Evolutionary conservation across 1,284 basidiomycete genomes (phyloP).

Genomic region (Veloboletus limbatus): DNA sequence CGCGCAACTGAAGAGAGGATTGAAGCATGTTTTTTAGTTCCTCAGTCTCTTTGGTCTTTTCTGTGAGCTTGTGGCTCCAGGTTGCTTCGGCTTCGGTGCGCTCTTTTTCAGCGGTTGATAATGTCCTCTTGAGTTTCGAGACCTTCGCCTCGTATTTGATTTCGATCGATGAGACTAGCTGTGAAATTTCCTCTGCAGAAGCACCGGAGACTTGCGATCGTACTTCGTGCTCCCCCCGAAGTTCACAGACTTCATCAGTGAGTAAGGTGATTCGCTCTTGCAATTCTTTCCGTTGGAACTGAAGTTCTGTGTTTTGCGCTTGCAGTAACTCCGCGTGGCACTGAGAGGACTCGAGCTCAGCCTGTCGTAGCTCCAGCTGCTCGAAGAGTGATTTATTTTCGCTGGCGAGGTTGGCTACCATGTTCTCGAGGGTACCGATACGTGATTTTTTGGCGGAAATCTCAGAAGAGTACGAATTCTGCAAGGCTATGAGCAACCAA

Average conservation of each 20-base stretch:
- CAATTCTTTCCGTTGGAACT: conserved; percentile 81
- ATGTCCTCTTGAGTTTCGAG: conserved; percentile 60
- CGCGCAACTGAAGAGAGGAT: conserved; percentile 52
- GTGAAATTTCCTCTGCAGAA: conserved; percentile 68
- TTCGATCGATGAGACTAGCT: conserved; percentile 76
- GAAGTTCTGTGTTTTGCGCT: conserved; percentile 76
- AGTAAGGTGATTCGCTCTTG: conserved; percentile 68
- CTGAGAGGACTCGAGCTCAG: conserved; percentile 80
- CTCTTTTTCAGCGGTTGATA: conserved; percentile 65
- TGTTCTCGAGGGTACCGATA: conserved; percentile 68
- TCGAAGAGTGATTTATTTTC: conserved; percentile 83
- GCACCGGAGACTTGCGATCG: conserved; percentile 44
- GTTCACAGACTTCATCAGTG: conserved; percentile 69
- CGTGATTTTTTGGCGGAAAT: conserved; percentile 58
- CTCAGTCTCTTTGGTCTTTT: conserved; percentile 77
- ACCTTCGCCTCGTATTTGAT: conserved; percentile 74
- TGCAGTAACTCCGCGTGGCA: conserved; percentile 71
- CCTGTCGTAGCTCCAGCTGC: conserved; percentile 80
- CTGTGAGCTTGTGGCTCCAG: conserved; percentile 77
- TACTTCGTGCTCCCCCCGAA: conserved; percentile 55
- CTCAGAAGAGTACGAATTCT: conserved; percentile 74
- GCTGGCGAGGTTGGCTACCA: conserved; percentile 60
- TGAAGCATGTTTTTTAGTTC: conserved; percentile 60
- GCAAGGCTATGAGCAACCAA: conserved; percentile 6
- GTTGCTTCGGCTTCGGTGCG: conserved; percentile 78